phyloP scores from a whole-genome alignment of 2,329 filamentous ascomycete genomes.

The Stromatinia cepivora region DNA sequence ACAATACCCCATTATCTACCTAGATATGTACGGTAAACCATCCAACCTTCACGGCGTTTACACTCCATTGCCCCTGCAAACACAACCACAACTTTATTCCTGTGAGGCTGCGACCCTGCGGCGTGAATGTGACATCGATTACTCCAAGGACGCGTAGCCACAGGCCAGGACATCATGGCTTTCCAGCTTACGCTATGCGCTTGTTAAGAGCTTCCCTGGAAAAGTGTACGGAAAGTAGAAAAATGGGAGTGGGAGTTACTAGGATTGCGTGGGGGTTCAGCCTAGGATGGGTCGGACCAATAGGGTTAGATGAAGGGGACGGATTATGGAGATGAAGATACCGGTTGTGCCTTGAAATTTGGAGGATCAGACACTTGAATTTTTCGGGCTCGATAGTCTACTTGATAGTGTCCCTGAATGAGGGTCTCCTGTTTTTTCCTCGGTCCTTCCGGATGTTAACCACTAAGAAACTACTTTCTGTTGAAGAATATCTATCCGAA shows the following conservation, averaged over 20 bases:
- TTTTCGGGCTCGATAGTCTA: not conserved
- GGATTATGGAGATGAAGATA: conserved; percentile 9
- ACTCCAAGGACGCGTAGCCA: not conserved
- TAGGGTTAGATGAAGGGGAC: not conserved
- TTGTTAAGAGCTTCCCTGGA: not conserved
- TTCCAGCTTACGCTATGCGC: conserved; percentile 11
- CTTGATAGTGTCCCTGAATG: conserved; percentile 1
- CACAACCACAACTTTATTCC: conserved; percentile 21
- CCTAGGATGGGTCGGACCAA: not conserved
- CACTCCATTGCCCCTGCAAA: conserved; percentile 1
- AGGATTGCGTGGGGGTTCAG: not conserved
- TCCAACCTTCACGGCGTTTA: not conserved
- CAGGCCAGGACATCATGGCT: not conserved
- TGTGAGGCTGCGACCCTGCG: conserved; percentile 19
- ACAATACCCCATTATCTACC: not conserved
- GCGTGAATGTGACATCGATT: conserved; percentile 8
- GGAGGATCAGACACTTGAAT: conserved; percentile 7
- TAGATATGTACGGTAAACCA: not conserved
- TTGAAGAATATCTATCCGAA: conserved; percentile 6
- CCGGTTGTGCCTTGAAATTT: conserved; percentile 12
- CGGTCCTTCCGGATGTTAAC: not conserved
- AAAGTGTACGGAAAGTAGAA: not conserved
- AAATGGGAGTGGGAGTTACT: not conserved
- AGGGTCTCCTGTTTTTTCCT: conserved; percentile 3
- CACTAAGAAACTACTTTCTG: not conserved